phyloP scores from a whole-genome alignment of 441 rosid genomes.

The Omphalea diandra region DNA sequence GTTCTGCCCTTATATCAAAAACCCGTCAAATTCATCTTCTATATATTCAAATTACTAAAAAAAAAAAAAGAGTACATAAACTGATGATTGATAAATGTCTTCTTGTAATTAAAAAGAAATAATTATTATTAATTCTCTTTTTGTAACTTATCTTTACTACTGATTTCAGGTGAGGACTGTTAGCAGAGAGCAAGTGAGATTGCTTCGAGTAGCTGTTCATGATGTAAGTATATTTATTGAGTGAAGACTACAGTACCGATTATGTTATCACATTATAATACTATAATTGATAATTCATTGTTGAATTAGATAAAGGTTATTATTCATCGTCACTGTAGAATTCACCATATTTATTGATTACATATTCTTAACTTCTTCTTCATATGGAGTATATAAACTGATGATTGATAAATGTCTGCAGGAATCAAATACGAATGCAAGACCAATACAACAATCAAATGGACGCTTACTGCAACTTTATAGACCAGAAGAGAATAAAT shows the following conservation, averaged over 20 bases:
- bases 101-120: too few species aligned
- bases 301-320: too few species aligned
- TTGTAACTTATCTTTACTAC: too few species aligned
- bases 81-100: neutral
- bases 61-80: too few species aligned
- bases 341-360: too few species aligned
- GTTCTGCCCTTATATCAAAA: constrained; percentile 24
- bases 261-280: too few species aligned
- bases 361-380: neutral
- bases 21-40: neutral
- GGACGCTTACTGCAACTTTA: constrained; percentile 40
- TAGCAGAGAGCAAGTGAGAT: constrained; percentile 42
- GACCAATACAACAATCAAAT: constrained; percentile 53
- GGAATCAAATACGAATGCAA: constrained; percentile 65
- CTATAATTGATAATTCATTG: too few species aligned
- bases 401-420: constrained; percentile 25
- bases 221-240: constrained; percentile 53
- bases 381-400: neutral
- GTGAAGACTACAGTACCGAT: too few species aligned
- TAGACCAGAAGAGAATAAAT: constrained; percentile 31
- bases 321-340: too few species aligned
- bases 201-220: constrained; percentile 69
- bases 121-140: too few species aligned
- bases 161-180: constrained; percentile 52
- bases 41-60: neutral